phyloP scores from a whole-genome alignment of 1,284 basidiomycete species.

The Boletellus sp. region DNA sequence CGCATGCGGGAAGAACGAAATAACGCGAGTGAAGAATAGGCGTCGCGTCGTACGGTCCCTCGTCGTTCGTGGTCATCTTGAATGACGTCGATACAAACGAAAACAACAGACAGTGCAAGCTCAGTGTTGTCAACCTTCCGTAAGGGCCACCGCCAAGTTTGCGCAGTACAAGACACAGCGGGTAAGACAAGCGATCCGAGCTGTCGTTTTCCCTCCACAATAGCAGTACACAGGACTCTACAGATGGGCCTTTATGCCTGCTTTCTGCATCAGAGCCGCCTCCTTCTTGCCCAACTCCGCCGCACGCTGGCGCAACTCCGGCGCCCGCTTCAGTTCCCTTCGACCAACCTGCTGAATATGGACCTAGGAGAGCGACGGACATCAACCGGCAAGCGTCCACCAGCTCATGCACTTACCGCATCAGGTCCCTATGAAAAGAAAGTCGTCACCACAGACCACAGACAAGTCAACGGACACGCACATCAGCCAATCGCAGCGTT shows the following conservation, averaged over 20 bases:
- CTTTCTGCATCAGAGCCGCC: conserved; percentile 52
- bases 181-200: too few species aligned
- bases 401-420: conserved; percentile 43
- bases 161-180: too few species aligned
- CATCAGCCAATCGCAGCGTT: conserved; percentile 89
- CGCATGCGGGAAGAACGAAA: conserved; percentile 50
- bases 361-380: conserved; percentile 47
- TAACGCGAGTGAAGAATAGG: conserved; percentile 33
- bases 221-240: conserved; percentile 22
- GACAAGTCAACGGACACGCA: conserved; percentile 38
- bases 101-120: background rate
- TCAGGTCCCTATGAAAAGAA: conserved; percentile 69
- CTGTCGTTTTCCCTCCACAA: too few species aligned
- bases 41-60: conserved; percentile 27
- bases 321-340: conserved; percentile 74
- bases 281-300: conserved; percentile 60
- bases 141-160: too few species aligned
- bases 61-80: conserved; percentile 16
- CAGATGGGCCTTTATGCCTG: conserved; percentile 56
- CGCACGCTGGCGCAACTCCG: conserved; percentile 49
- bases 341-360: conserved; percentile 94
- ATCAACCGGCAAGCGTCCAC: conserved; percentile 5
- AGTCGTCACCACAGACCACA: conserved; percentile 5
- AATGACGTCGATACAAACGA: background rate
- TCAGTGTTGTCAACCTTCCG: background rate